These are phyloP conservation scores for Talaromyces proteolyticus DNA, from an alignment of 495 filamentous ascomycete genomes.

Conservation along the genomic window DNA sequence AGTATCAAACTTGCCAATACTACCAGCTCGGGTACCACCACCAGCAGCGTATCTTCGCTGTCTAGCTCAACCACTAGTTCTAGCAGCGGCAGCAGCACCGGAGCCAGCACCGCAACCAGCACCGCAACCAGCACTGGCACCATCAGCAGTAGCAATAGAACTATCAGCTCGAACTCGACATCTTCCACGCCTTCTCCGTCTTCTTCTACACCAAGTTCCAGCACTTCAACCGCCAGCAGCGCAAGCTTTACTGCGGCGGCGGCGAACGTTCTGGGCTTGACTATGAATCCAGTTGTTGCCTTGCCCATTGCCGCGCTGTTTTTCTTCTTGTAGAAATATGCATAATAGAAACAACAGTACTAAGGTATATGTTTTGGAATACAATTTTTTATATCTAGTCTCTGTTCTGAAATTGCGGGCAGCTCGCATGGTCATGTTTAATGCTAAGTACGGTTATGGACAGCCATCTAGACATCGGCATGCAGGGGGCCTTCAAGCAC, in stretches of 20 bases:
- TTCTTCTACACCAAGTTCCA: background rate
- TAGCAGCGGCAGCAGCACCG: background rate
- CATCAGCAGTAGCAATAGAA: background rate
- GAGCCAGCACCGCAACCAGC: background rate
- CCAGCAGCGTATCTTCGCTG: background rate
- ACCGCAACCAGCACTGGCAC: background rate
- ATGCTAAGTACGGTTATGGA: too few relatives aligned
- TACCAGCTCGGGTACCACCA: background rate
- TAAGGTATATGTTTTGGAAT: too few relatives aligned
- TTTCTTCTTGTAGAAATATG: background rate
- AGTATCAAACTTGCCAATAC: constrained; percentile 24
- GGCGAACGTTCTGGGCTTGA: background rate
- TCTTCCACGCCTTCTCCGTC: background rate
- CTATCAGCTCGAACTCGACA: background rate
- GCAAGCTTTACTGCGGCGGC: background rate
- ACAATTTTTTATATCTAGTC: too few relatives aligned
- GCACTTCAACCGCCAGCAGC: background rate
- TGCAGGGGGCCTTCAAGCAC: too few relatives aligned
- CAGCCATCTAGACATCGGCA: too few relatives aligned
- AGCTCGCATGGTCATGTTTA: too few relatives aligned
- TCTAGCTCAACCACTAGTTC: too few relatives aligned
- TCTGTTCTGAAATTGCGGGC: too few relatives aligned
- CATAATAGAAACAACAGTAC: too few relatives aligned
- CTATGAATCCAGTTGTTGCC: background rate
- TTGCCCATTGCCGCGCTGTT: background rate